Evolutionary conservation across 805 yeast species (phyloP), one percentile per base, ranked within the genome.

Genomic region (Lipomyces lipofer): DNA sequence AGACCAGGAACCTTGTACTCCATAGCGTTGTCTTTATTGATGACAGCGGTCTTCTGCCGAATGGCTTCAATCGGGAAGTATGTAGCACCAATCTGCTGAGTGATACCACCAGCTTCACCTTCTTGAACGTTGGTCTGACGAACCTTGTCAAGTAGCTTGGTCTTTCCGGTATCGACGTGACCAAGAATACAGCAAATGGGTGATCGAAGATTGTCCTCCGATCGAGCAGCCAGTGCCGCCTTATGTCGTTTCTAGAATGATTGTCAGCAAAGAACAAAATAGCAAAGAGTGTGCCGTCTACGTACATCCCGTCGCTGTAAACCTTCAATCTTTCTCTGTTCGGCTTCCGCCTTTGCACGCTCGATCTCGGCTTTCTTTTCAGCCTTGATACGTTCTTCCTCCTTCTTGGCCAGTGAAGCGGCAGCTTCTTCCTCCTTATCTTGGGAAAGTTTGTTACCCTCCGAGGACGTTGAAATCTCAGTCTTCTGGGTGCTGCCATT

Each of bases 81-180:
- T 21, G 99, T 94, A 52, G 99, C 99, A 82, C 99, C 99, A 70
- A 94, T 94, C 76, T 94, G 99, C 80, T 94, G 99, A 62, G 99
- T 94, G 72, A 94, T 94, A 78, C 99, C 99, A 78, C 99, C 99
- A 52, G 99, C 99, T 77, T 94, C 99, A 69, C 99, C 99, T 72
- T 97, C 99, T 78, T 94, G 99, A 58, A 94, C 99, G 69, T 94
- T 94, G 39, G 98, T 94, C 77, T 92, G 97, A 77, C 99, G 92
- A 65, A 94, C 85, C 74, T 94, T 94, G 71, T 94, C 99, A 71
- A 94, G 79, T 63, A 94, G 81, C 72, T 94, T 94, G 63, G 99
- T 94, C 75, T 94, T 94, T 84, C 99, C 99, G 54, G 99, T 94
- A 80, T 94, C 99, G 74, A 94, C 99, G 78, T 94, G 99, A 71